Evolutionary conservation across 1,284 basidiomycete species (phyloP), one percentile per base, ranked within the genome.

Genomic region (Agroathelia rolfsii): DNA sequence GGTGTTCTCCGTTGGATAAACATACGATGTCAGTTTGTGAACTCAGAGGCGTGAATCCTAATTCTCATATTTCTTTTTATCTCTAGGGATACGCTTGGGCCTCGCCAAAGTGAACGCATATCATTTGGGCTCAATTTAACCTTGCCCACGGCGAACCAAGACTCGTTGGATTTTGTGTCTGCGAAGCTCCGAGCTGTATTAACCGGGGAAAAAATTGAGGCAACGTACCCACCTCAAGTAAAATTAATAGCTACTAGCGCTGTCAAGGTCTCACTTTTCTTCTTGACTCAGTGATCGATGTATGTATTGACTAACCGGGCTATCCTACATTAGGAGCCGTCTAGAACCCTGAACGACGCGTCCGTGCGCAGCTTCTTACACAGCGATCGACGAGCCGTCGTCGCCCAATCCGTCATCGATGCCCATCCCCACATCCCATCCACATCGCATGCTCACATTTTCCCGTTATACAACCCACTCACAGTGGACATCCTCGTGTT

Each of bases 391-490:
- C 65, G 68, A 24, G 67, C 58, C 39, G 49, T 52, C 24, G 50
- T 58, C 14, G 47, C 58, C 32, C 65, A 49, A 30, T 56, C 52
- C 6, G 48, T 66, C 35, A 45, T 50, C 32, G 47, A 50, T 16
- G 51, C 64, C 16, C 75, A 86, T 49, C 74, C 77, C 0, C 67
- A 80, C 36, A 76, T 94, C 14, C 66, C 81, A 1, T 25, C 55
- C 3, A 35, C 53, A 1, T 61, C 66, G 1, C 62, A 77, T 40
- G 59, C 65, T 1, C 52, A 53, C 21, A 69, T 90, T 28, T 90
- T 94, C 50, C 85, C 90, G 2, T 62, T 92, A 4, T 76, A 86
- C 52, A 72, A 82, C 42, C 81, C 87, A 0, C 53, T 66, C 16
- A 63, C 78, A 8, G 55, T 90, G 22, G 82, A 92, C 49, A 43